These are phyloP conservation scores for Seiridium cupressi DNA, from an alignment of 2,329 filamentous ascomycete species.

Conservation along the genomic window DNA sequence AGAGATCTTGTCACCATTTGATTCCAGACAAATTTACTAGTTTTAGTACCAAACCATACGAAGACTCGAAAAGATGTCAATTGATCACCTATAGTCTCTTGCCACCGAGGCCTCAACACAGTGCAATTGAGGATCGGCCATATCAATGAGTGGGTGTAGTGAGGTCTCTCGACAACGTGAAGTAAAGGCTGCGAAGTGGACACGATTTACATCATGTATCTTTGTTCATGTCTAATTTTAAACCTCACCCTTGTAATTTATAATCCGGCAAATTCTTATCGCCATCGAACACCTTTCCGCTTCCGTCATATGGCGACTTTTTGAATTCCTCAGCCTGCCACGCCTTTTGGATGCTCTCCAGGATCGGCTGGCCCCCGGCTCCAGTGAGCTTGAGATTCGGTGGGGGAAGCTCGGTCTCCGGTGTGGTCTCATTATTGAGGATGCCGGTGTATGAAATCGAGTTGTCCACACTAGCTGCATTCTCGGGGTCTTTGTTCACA, in stretches of 20 bases:
- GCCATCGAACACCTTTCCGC: conserved; percentile 40
- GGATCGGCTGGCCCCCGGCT: conserved; percentile 38
- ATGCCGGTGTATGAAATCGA: conserved; percentile 41
- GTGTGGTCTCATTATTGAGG: conserved; percentile 32
- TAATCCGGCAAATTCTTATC: conserved; percentile 37
- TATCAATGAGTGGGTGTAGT: too few relatives aligned
- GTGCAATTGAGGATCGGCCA: too few relatives aligned
- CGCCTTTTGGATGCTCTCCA: conserved; percentile 26
- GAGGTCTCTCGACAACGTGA: too few relatives aligned
- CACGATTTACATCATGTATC: too few relatives aligned
- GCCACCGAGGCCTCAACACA: too few relatives aligned
- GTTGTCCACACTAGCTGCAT: conserved; percentile 32
- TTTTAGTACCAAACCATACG: too few relatives aligned
- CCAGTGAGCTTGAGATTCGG: conserved; percentile 42
- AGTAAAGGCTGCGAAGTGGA: too few relatives aligned
- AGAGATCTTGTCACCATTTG: too few relatives aligned
- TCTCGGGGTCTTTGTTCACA: conserved; percentile 33
- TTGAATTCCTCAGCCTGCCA: conserved; percentile 27
- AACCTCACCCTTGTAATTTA: conserved; percentile 22
- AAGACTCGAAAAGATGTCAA: too few relatives aligned
- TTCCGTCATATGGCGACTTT: conserved; percentile 44
- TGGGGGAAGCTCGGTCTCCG: conserved; percentile 30
- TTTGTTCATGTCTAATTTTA: too few relatives aligned
- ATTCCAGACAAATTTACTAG: too few relatives aligned
- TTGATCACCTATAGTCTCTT: too few relatives aligned